Conservation (phyloP, 805 yeast species). For the Saccharomycopsis schoenii region DNA sequence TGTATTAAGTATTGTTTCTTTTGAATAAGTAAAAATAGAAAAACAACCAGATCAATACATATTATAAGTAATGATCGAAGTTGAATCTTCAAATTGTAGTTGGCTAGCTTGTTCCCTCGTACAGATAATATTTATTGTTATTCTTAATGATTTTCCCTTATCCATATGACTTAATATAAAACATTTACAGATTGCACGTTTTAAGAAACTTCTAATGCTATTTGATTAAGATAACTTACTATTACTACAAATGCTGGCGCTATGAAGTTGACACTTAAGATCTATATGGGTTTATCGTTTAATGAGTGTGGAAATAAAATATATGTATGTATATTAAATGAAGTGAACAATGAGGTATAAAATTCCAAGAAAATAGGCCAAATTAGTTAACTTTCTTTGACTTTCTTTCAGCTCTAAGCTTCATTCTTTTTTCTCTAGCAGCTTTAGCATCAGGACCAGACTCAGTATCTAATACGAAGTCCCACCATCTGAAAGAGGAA, state of each 20-base stretch:
- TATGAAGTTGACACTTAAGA: too few relatives aligned
- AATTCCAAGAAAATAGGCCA: neutral
- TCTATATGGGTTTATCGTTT: too few relatives aligned
- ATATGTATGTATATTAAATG: neutral
- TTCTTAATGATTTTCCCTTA: too few relatives aligned
- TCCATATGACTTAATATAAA: too few relatives aligned
- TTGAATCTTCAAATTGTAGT: too few relatives aligned
- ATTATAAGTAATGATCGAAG: neutral
- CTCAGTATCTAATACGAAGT: slow-evolving; percentile 77
- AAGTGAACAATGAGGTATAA: neutral
- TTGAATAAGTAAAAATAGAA: neutral
- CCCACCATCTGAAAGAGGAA: slow-evolving; percentile 95
- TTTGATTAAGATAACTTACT: too few relatives aligned
- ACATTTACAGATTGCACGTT: too few relatives aligned
- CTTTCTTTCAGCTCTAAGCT: slow-evolving; percentile 40
- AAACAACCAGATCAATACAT: neutral
- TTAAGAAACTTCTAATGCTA: too few relatives aligned
- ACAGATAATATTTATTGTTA: too few relatives aligned
- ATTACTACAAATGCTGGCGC: too few relatives aligned
- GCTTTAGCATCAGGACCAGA: slow-evolving; percentile 75
- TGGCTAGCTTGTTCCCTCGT: too few relatives aligned
- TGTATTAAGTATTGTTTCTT: slow-evolving; percentile 3
- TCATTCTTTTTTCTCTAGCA: slow-evolving; percentile 60
- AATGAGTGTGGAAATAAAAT: too few relatives aligned
- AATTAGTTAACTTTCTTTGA: slow-evolving; percentile 22